These are phyloP conservation scores for Pseudisothecium myosuroides DNA, from an alignment of 225 moss, liverwort and hornwort species.

Conservation along the genomic window DNA sequence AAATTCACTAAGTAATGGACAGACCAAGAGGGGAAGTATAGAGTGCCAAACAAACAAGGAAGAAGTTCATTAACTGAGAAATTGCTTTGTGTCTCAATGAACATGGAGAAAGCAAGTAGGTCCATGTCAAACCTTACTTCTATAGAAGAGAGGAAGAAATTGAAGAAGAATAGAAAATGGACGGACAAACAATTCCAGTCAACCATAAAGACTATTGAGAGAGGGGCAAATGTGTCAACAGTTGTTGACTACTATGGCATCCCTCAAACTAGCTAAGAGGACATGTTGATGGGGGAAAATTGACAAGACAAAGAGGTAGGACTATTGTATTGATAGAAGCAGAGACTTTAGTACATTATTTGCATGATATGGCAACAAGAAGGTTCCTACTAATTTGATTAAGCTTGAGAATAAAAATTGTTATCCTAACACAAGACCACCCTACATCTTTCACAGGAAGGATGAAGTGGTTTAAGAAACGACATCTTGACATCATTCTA, in stretches of 20 bases:
- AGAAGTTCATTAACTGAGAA: too few relatives aligned
- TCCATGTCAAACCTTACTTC: not conserved
- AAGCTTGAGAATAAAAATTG: too few relatives aligned
- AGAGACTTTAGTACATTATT: too few relatives aligned
- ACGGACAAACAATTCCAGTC: not conserved
- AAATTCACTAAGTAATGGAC: not conserved
- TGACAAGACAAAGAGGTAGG: not conserved
- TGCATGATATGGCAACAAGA: too few relatives aligned
- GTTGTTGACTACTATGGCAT: not conserved
- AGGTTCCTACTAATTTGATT: fast-evolving
- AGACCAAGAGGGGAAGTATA: not conserved
- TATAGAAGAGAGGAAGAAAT: not conserved
- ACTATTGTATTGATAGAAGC: not conserved
- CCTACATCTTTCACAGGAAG: too few relatives aligned
- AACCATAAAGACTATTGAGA: fast-evolving
- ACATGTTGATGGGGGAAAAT: not conserved
- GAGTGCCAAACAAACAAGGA: not conserved
- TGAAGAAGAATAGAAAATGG: not conserved
- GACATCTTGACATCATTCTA: too few relatives aligned
- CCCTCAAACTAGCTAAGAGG: fast-evolving
- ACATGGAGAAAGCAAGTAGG: not conserved
- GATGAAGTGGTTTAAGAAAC: too few relatives aligned
- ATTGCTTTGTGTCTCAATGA: too few relatives aligned
- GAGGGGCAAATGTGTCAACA: fast-evolving
- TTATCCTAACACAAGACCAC: fast-evolving